These are phyloP conservation scores for Termitomyces sp. DNA, from an alignment of 768 basidiomycete species.

Conservation along the genomic window DNA sequence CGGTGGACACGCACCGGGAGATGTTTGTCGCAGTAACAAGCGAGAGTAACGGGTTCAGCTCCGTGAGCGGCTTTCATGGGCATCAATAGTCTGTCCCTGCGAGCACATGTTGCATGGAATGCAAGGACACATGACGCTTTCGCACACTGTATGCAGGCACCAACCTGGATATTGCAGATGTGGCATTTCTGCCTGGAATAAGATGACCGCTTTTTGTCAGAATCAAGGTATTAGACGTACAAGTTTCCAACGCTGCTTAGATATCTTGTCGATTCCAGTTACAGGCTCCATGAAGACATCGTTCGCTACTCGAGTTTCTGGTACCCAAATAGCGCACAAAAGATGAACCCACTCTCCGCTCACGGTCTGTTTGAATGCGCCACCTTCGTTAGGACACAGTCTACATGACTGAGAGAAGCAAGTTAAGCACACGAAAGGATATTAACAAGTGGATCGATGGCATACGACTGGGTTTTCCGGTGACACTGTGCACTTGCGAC, in stretches of 20 bases:
- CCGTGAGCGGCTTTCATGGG: slow-evolving; percentile 85
- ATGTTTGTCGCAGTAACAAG: slow-evolving; percentile 88
- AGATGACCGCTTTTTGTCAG: not conserved
- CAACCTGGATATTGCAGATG: slow-evolving; percentile 46
- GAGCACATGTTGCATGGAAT: slow-evolving; percentile 93
- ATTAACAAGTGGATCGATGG: slow-evolving; percentile 4
- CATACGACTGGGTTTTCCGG: slow-evolving; percentile 94
- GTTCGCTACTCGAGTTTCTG: slow-evolving; percentile 90
- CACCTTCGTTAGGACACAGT: slow-evolving; percentile 95
- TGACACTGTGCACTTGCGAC: slow-evolving; percentile 96
- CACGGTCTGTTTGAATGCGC: slow-evolving; percentile 96
- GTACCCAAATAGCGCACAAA: slow-evolving; percentile 96
- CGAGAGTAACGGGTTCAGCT: slow-evolving; percentile 58
- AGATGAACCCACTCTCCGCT: slow-evolving; percentile 95
- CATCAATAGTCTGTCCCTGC: slow-evolving; percentile 79
- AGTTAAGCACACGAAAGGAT: not conserved
- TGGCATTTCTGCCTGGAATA: slow-evolving; percentile 39
- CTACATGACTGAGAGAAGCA: slow-evolving; percentile 66
- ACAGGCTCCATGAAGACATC: slow-evolving; percentile 99
- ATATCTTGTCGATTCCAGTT: slow-evolving; percentile 81
- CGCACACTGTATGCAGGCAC: slow-evolving; percentile 95
- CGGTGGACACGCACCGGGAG: slow-evolving; percentile 60
- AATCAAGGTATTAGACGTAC: slow-evolving; percentile 40
- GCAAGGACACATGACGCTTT: slow-evolving; percentile 69
- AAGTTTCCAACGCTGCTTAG: slow-evolving; percentile 91